Base-by-base conservation (phyloP, 2,329 filamentous ascomycete genomes). In the Pseudocercospora pini-densiflorae region DNA sequence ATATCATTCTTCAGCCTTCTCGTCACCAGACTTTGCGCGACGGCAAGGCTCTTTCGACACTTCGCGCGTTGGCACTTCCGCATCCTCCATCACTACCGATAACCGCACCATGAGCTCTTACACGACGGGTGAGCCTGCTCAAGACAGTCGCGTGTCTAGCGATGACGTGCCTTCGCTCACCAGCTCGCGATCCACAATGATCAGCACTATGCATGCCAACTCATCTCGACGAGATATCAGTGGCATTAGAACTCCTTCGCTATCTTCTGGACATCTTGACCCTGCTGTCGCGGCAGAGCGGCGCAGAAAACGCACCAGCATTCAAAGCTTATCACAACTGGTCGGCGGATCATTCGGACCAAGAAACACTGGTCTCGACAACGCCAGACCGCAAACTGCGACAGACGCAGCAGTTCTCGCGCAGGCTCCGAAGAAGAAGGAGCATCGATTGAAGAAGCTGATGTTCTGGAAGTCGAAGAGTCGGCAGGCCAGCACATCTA, bases 141-240 rank as follows among this genome's bases (percentile, higher is more conserved):
- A 90, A 0, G 90, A 93, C 72, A 81, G 86, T 10, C 88, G 91
- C 55, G 86, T 90, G 40, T 94, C 91, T 0, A 84, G 89, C 33
- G 89, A 91, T 69, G 91, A 92, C 71, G 88, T 92, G 14, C 90
- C 91, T 2, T 93, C 91, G 1, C 79, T 89, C 70, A 92, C 90
- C 1, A 93, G 90, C 74, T 92, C 90, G 75, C 89, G 90, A 71
- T 93, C 92, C 9, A 92, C 90, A 9, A 92, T 90, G 87, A 90
- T 83, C 19, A 86, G 89, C 6, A 86, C 88, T 54, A 89, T 92
- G 71, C 91, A 90, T 47, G 74, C 71, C 58, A 76, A 76, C 51
- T 73, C 59, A 24, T 77, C 76, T 8, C 73, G 74, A 10, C 75
- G 77, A 19, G 77, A 78, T 62, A 71, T 77, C 29, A 67, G 65